Base-by-base conservation (phyloP, 441 rosid genomes). In the Gossypium davidsonii region DNA sequence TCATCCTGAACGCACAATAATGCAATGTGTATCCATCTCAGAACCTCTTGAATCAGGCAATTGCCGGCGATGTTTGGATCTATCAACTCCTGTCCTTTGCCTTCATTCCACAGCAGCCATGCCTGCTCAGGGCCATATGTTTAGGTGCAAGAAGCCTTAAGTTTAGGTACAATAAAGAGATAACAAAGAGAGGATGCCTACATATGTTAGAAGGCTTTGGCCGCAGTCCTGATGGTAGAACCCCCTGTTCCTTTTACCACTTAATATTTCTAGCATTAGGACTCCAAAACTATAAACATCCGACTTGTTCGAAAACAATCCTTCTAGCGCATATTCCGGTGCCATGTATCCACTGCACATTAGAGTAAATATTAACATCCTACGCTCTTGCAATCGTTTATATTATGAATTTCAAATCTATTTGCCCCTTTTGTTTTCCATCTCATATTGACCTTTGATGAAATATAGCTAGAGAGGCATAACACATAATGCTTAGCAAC, bases 311-410 rank as follows among this genome's bases (percentile, higher is more conserved):
- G 86, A 87, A 67, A 85, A 81, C 18, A 73, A 1, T 20, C 88
- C 89, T 3, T 79, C 84, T 23, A 82, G 72, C 9, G 82, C 86
- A 53, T 87, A 83, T 67, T 87, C 87, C 8, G 83, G 88, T 11
- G 90, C 83, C 85, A 85, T 87, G 77, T 85, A 87, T n/a, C 88
- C 88, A 76, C 88, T 85, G 79, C 17, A 5, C 14, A 31, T n/a
- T 28, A 1, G 5, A 31, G 34, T 5, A 31, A 31, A 31, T 31
- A 31, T n/a, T 46, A 46, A 12, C 52, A 46, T 46, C 15, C 15
- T 46, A 53, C 25, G 8, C 10, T 2, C 26, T n/a, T 14, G 18
- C 55, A n/a, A 49, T 49, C 4, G 17, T 49, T 49, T n/a, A 49
- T 51, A 18, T 15, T 15, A 51, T 51, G 21, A 4, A 51, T 51